Evolutionary conservation across 345 rosid species (phyloP), one percentile per base, ranked within the genome.

Genomic region (Zanthoxylum bungeanum): DNA sequence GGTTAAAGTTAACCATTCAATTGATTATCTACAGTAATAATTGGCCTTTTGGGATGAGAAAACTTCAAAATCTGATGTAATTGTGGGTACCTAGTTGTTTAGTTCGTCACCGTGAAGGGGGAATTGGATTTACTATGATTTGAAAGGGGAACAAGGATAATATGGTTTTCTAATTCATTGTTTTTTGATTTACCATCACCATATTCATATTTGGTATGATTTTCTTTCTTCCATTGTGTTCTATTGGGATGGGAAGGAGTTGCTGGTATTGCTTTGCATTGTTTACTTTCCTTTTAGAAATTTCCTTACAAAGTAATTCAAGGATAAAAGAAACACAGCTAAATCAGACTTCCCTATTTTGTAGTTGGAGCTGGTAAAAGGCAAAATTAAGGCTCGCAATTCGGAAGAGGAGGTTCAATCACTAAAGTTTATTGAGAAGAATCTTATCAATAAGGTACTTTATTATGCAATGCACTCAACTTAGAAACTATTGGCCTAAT

Each of bases 371-470:
- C 82, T 83, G 73, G 60, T 91, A 46, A 93, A 93, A 81, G 76
- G 75, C 60, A 90, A 86, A 75, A 84, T 91, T 61, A 85, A 86
- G 79, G 84, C 78, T 39, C 86, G 93, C 76, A 25, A 75, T 78
- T 90, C 95, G n/a, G 86, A 88, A 66, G 96, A 90, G 57, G 97
- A 90, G 72, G 84, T 84, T 66, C 77, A 85, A 44, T 73, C 95
- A 46, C 92, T 94, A 22, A 90, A 87, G 77, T 85, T 94, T 76
- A 40, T 81, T 40, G 87, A 94, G 85, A 90, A 88, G 81, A 85
- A 90, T 73, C 87, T 94, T 79, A 91, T 94, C 55, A 90, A 84
- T 79, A 86, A 89, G 97, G 98, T 93, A 83, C 63, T 19, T 56
- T 37, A 77, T 21, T 37, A 4, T 53, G 14, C 21, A 40, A 19